Conservation (phyloP, 768 basidiomycete genomes). For the Phallus indusiatus region DNA sequence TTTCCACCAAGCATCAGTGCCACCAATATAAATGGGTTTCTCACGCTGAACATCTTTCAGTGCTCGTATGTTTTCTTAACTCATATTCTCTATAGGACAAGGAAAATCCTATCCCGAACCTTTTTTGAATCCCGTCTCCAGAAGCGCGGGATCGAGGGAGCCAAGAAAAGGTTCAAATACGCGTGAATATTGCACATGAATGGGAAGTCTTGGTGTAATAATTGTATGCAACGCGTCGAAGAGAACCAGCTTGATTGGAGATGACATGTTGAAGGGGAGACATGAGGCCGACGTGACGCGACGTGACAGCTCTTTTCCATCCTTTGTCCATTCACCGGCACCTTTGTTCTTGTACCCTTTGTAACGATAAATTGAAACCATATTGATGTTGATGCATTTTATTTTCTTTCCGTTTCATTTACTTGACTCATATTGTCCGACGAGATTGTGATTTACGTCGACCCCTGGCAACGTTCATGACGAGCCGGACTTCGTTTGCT, state of each 20-base stretch:
- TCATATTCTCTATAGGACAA: not conserved
- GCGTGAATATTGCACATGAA: conserved; percentile 57
- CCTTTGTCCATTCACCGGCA: too few relatives aligned
- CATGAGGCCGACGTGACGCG: not conserved
- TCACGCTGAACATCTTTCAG: conserved; percentile 45
- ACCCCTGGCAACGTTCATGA: too few relatives aligned
- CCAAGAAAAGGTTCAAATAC: conserved; percentile 62
- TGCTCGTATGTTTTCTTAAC: conserved; percentile 20
- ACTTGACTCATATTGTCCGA: too few relatives aligned
- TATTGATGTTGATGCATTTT: not conserved
- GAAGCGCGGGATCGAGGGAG: conserved; percentile 37
- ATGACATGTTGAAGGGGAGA: not conserved
- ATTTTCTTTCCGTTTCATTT: not conserved
- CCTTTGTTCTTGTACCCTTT: not conserved
- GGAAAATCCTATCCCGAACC: conserved; percentile 9
- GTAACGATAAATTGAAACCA: too few relatives aligned
- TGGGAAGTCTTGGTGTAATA: conserved; percentile 55
- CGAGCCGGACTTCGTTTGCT: too few relatives aligned
- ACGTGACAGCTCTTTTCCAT: too few relatives aligned
- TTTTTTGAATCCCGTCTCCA: conserved; percentile 47
- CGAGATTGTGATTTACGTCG: too few relatives aligned
- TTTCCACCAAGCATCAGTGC: conserved; percentile 61
- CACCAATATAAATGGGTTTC: conserved; percentile 46
- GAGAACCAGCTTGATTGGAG: conserved; percentile 38
- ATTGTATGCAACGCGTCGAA: conserved; percentile 77